Percentiles rank a stretch among this genome's conserved stretches.
Evolutionary conservation across 2,329 filamentous ascomycete species (phyloP).

Genomic region (Neurospora sp.): DNA sequence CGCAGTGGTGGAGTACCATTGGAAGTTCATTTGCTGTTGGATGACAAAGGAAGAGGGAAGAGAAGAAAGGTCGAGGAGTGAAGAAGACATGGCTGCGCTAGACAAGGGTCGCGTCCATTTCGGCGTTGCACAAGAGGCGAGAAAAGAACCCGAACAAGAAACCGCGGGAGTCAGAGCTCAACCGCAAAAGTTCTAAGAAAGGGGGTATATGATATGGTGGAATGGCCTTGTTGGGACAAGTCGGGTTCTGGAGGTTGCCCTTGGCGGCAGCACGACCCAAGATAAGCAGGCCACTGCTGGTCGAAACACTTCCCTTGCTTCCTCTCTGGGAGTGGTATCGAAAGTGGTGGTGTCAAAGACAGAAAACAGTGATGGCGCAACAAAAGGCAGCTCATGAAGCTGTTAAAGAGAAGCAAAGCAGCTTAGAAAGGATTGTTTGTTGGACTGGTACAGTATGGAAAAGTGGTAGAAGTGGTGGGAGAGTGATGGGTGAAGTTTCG

Average conservation of each 20-base stretch:
- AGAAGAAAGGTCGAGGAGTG: too few species aligned
- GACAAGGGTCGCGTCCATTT: too few species aligned
- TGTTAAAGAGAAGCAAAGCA: background rate
- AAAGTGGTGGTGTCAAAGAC: background rate
- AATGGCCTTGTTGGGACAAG: constrained; percentile 32
- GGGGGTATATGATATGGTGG: constrained; percentile 19
- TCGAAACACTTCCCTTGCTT: constrained; percentile 31
- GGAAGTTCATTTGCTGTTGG: too few species aligned
- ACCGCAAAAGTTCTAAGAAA: background rate
- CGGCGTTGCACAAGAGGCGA: background rate
- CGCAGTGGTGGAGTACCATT: background rate
- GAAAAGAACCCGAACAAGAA: background rate
- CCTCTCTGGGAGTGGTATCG: constrained; percentile 32
- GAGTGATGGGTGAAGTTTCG: background rate
- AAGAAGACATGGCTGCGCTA: too few species aligned
- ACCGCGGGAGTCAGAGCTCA: background rate
- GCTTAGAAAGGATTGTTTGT: background rate
- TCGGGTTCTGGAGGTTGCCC: constrained; percentile 29
- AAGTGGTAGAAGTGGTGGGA: background rate
- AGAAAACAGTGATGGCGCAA: background rate
- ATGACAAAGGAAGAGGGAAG: too few species aligned
- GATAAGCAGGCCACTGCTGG: constrained; percentile 32
- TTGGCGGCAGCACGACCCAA: constrained; percentile 48
- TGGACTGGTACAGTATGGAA: background rate
- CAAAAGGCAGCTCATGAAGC: background rate